Evolutionary conservation across 768 basidiomycete genomes (phyloP), one percentile per base, ranked within the genome.

Genomic region (Podaxis carcinomalis): DNA sequence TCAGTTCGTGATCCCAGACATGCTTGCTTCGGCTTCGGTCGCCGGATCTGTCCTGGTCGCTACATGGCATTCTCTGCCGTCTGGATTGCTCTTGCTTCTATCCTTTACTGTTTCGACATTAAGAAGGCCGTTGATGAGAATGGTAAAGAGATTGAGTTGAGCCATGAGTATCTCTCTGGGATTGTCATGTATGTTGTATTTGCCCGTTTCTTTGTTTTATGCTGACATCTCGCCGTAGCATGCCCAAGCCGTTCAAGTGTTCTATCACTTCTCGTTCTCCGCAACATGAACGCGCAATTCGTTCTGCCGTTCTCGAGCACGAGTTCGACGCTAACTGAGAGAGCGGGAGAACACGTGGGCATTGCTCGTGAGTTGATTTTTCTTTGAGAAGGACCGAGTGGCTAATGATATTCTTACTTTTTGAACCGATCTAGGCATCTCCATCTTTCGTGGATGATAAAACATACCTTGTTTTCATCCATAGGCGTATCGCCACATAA

Each of bases 21-120:
- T 23, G 66, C 65, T 2, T 67, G 66, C 9, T 77, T 71, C 64
- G 75, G 75, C 0, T 75, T 74, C 59, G 74, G 74, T 25, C 51
- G 72, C 35, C 61, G 72, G 5, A 58, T 72, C 10, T 70, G 69
- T 53, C 71, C 69, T 4, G 71, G 67, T 6, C 66, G 69, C 2
- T 64, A 67, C n/a, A 66, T 72, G 60, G 69, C 68, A 6, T 68
- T 68, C 46, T 63, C 64, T 3, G 64, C 67, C 11, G 53, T 70
- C 16, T 72, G 69, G 69, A 62, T 72, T 3, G 62, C 67, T 5
- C 51, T 70, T 7, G 68, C 70, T 3, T 67, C 67, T 2, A 25
- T 70, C 10, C 40, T 69, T n/a, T 54, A 68, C 4, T 63, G 64
- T 9, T 70, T 67, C 52, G 66, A 72, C 23, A 60, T 72, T 37